phyloP scores from a whole-genome alignment of 169 alveolate genomes.

The Cryptosporidium sp. region DNA sequence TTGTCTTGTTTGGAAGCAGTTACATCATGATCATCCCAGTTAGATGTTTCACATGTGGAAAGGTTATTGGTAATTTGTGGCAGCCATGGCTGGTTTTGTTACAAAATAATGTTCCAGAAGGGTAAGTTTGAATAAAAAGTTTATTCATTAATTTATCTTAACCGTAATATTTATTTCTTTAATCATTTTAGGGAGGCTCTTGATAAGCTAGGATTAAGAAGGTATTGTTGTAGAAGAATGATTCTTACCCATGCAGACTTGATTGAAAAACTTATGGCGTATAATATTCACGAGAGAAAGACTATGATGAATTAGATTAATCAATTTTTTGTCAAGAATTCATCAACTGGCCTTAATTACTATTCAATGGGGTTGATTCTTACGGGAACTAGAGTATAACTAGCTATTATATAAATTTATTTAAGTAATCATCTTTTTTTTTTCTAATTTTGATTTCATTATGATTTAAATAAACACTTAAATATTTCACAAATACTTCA shows the following conservation, averaged over 20 bases:
- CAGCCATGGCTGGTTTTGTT: constrained; percentile 92
- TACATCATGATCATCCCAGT: constrained; percentile 97
- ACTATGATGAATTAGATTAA: constrained; percentile 12
- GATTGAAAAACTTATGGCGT: constrained; percentile 95
- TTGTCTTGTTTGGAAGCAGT: not conserved
- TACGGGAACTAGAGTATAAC: not conserved
- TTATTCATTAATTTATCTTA: not conserved
- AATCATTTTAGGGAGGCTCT: constrained; percentile 89
- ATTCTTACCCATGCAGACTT: constrained; percentile 98
- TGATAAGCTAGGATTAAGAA: constrained; percentile 91
- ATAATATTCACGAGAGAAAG: constrained; percentile 87
- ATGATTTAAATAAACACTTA: no score
- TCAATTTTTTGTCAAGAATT: not conserved
- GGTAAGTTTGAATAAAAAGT: constrained; percentile 79
- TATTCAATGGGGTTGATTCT: not conserved
- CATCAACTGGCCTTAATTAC: not conserved
- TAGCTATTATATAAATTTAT: constrained; percentile 1
- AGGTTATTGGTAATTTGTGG: constrained; percentile 98
- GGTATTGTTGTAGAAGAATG: constrained; percentile 96
- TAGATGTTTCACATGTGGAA: constrained; percentile 99
- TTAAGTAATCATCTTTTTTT: not conserved
- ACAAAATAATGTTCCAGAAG: constrained; percentile 90
- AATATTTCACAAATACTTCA: no score
- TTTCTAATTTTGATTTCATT: not conserved
- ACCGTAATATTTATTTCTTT: not conserved